Evolutionary conservation across 805 yeast species (phyloP).

Genomic region (Candida arabinofermentans): DNA sequence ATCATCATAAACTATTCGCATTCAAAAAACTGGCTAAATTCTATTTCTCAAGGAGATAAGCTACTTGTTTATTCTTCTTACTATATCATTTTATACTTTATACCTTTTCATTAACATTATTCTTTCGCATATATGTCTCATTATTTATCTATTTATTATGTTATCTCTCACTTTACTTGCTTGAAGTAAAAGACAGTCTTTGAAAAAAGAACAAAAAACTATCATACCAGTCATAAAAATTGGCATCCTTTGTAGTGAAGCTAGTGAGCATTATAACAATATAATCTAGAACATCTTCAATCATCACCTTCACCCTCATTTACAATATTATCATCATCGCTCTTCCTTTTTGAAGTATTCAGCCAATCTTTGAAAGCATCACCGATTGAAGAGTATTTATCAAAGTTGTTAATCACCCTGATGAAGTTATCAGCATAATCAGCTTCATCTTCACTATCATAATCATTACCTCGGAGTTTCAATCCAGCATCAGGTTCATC

Average conservation of each 20-base stretch:
- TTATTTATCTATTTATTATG: too few species aligned
- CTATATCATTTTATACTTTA: too few species aligned
- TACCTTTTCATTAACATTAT: neutral
- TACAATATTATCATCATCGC: neutral
- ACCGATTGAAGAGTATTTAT: slow-evolving; percentile 29
- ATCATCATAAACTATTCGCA: neutral
- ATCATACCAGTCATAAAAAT: too few species aligned
- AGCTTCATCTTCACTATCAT: slow-evolving; percentile 18
- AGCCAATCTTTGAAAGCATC: slow-evolving; percentile 37
- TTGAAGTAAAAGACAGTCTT: too few species aligned
- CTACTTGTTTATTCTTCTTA: too few species aligned
- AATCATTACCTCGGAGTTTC: too few species aligned
- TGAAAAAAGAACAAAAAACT: too few species aligned
- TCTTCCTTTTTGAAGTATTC: slow-evolving; percentile 14
- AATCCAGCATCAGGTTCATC: neutral
- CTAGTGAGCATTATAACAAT: too few species aligned
- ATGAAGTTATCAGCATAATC: slow-evolving; percentile 31
- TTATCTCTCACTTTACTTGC: too few species aligned
- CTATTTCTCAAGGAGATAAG: too few species aligned
- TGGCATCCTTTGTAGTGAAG: neutral
- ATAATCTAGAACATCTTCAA: slow-evolving; percentile 1
- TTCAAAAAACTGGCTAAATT: neutral
- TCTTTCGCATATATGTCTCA: neutral
- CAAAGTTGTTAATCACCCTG: slow-evolving; percentile 32
- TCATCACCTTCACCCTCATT: neutral